Evolutionary conservation across 106 monocot species (phyloP), one percentile per base, ranked within the genome.

Genomic region (Dendrobium officinale): DNA sequence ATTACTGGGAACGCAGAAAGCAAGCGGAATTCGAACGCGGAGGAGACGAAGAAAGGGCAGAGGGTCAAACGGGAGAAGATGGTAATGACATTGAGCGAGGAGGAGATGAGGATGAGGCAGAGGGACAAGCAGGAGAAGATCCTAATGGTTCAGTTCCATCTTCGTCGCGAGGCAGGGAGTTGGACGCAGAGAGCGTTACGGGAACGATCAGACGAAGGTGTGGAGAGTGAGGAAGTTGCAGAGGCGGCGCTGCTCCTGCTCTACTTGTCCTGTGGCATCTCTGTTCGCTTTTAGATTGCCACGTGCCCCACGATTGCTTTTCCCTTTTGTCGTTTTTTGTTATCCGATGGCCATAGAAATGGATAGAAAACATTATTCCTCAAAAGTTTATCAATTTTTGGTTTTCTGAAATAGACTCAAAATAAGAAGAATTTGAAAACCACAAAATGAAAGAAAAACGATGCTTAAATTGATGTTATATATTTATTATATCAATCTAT

Each of bases 161-260:
- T 10, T 10, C 72, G 72, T 1, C 17, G 17, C 8, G 3, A n/a
- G 17, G 66, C 29, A 2, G 16, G 11, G 3, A 29, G 33, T 17
- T 37, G 72, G 72, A 8, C 40, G 72, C 8, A 33, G 2, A 37
- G 72, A 13, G 29, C 31, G 72, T 72, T n/a, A 10, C 37, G 15
- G 37, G 31, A 9, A 33, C 2, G 72, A 29, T 33, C 16, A 13
- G 72, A 0, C 33, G 72, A 10, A 37, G 72, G 72, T 37, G 72
- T 4, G 72, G 29, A 72, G 11, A 31, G 33, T 13, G n/a, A 37
- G 4, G 72, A 72, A 17, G 72, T 72, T 27, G 37, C 37, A 37
- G 72, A 72, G 72, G 72, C 72, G 72, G 72, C 72, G 72, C 37
- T 72, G 33, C 72, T 72, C 29, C 72, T 72, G 72, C 72, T 72